phyloP scores from a whole-genome alignment of 331 rosid genomes.

The Cydonia oblonga region DNA sequence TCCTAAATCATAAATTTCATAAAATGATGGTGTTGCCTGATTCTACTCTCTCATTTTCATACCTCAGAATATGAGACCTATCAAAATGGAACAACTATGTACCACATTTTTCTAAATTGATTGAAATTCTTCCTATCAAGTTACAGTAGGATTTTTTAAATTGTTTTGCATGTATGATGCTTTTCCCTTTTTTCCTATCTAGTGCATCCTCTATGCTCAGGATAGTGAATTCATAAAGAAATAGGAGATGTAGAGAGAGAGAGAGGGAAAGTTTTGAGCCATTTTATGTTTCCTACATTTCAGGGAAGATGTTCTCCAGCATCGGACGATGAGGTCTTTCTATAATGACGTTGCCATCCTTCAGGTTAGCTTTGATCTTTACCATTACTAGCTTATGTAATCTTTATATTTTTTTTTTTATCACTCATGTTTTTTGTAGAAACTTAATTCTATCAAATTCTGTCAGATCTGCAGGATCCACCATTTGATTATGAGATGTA shows the following conservation, averaged over 20 bases:
- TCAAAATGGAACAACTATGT: neutral
- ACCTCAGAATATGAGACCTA: neutral
- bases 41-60: neutral
- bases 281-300: slow-evolving; percentile 16
- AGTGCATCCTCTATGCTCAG: neutral
- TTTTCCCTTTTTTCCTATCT: neutral
- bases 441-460: neutral
- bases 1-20: neutral
- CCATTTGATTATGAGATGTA: neutral
- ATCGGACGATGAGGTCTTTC: slow-evolving; percentile 59
- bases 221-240: neutral
- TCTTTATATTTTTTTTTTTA: neutral
- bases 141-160: neutral
- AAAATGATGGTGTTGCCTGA: neutral
- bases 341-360: slow-evolving; percentile 63
- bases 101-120: neutral
- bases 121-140: neutral
- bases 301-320: slow-evolving; percentile 71
- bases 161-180: neutral
- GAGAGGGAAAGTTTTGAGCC: neutral
- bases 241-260: neutral
- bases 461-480: neutral
- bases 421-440: neutral
- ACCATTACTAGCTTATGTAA: neutral
- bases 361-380: slow-evolving; percentile 42